Evolutionary conservation across 1,284 basidiomycete genomes (phyloP).

Genomic region (Microbotryum intermedium): DNA sequence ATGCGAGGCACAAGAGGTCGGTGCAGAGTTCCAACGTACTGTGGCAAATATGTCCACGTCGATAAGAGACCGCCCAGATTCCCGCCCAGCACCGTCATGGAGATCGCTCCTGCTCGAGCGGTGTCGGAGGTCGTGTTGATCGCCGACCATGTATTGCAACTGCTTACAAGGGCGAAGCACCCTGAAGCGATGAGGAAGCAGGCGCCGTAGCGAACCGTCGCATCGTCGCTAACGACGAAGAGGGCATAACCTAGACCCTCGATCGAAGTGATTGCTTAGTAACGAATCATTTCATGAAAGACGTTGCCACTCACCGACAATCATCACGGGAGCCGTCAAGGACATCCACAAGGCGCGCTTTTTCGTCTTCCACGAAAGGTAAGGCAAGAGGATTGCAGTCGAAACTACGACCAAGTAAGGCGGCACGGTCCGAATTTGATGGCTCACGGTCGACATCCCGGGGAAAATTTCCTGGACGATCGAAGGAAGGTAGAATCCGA

Average conservation of each 20-base stretch:
- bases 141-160: constrained; percentile 17
- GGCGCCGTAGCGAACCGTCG: too few relatives aligned
- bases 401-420: constrained; percentile 36
- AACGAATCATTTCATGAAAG: too few relatives aligned
- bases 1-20: too few relatives aligned
- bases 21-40: background rate
- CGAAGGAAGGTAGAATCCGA: constrained; percentile 36
- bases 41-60: constrained; percentile 34
- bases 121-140: constrained; percentile 37
- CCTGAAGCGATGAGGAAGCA: too few relatives aligned
- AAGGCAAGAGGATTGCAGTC: constrained; percentile 27
- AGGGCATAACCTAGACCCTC: too few relatives aligned
- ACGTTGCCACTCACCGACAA: constrained; percentile 3
- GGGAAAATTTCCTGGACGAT: constrained; percentile 40
- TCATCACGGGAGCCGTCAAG: constrained; percentile 34
- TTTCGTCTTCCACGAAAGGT: constrained; percentile 35
- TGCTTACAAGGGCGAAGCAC: too few relatives aligned
- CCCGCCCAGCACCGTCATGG: constrained; percentile 34
- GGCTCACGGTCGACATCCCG: constrained; percentile 32
- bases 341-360: constrained; percentile 34
- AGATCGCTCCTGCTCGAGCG: constrained; percentile 33
- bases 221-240: too few relatives aligned
- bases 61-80: constrained; percentile 36
- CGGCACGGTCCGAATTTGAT: constrained; percentile 40
- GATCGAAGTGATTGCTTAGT: too few relatives aligned